Conservation (phyloP, 2,329 filamentous ascomycete genomes). For the Seiridium unicorne region DNA sequence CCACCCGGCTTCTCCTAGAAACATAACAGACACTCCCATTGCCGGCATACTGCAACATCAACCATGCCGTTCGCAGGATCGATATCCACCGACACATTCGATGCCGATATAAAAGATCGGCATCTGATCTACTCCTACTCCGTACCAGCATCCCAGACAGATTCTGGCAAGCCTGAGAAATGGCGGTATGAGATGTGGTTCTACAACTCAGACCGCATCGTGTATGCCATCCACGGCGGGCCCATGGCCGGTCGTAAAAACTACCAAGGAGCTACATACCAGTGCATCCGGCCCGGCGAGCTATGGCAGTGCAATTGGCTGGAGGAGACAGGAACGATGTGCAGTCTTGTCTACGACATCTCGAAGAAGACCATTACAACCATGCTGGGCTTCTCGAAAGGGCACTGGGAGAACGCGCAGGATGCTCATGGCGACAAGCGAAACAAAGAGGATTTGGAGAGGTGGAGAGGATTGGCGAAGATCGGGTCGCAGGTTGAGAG, state of each 20-base stretch:
- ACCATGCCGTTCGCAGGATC: slow-evolving; percentile 9
- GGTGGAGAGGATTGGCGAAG: slow-evolving; percentile 48
- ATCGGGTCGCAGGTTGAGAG: slow-evolving; percentile 50
- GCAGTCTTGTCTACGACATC: slow-evolving; percentile 56
- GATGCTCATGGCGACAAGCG: slow-evolving; percentile 57
- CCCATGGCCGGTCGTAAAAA: slow-evolving; percentile 56
- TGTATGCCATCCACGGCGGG: slow-evolving; percentile 59
- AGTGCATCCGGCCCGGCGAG: slow-evolving; percentile 56
- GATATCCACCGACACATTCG: slow-evolving; percentile 10
- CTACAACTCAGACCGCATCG: slow-evolving; percentile 49
- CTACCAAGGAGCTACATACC: slow-evolving; percentile 53
- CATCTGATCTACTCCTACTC: slow-evolving; percentile 15
- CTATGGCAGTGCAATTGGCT: slow-evolving; percentile 62
- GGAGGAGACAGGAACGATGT: slow-evolving; percentile 58
- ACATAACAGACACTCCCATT: too few relatives aligned
- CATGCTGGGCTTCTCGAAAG: slow-evolving; percentile 51
- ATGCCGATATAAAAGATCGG: slow-evolving; percentile 11
- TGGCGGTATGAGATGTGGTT: slow-evolving; percentile 65
- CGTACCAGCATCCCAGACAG: slow-evolving; percentile 7
- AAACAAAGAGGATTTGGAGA: slow-evolving; percentile 45
- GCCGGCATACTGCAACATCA: too few relatives aligned
- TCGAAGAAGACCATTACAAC: slow-evolving; percentile 45
- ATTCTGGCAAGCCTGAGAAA: slow-evolving; percentile 11
- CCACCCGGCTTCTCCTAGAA: too few relatives aligned
- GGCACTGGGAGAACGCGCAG: slow-evolving; percentile 51